Evolutionary conservation across 345 rosid genomes (phyloP).

Genomic region (Melastoma malabathricum): DNA sequence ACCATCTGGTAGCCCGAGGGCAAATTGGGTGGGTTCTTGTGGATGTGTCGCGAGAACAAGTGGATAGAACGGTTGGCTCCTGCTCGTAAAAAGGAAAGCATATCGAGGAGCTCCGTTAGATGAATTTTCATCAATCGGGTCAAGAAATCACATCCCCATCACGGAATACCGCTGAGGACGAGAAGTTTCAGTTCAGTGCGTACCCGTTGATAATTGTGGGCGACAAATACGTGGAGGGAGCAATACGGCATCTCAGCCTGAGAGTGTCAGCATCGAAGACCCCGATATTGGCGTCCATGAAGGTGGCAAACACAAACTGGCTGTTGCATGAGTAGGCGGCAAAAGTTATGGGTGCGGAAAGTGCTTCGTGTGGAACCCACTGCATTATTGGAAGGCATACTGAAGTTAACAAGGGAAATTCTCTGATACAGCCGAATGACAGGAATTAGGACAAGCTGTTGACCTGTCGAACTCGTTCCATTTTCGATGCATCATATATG

Average conservation of each 20-base stretch:
- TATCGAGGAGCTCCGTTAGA: background rate
- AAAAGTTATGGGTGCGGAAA: constrained; percentile 58
- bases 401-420: too few species aligned
- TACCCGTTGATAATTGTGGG: constrained; percentile 45
- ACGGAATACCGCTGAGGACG: background rate
- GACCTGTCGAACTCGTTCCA: constrained; percentile 70
- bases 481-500: constrained; percentile 66
- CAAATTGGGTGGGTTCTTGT: constrained; percentile 56
- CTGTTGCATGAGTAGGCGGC: constrained; percentile 74
- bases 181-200: background rate
- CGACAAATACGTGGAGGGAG: constrained; percentile 48
- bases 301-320: constrained; percentile 57
- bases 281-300: constrained; percentile 59
- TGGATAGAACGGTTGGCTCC: constrained; percentile 54
- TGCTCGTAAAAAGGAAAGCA: constrained; percentile 7
- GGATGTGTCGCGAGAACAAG: constrained; percentile 75
- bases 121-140: background rate
- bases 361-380: constrained; percentile 71
- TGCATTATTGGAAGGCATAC: constrained; percentile 7
- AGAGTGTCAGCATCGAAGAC: constrained; percentile 67
- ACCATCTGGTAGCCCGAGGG: constrained; percentile 57
- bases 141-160: background rate
- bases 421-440: background rate
- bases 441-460: background rate
- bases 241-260: constrained; percentile 57